phyloP scores from a whole-genome alignment of 2,329 filamentous ascomycete species.

The Penicillium sumatraense region DNA sequence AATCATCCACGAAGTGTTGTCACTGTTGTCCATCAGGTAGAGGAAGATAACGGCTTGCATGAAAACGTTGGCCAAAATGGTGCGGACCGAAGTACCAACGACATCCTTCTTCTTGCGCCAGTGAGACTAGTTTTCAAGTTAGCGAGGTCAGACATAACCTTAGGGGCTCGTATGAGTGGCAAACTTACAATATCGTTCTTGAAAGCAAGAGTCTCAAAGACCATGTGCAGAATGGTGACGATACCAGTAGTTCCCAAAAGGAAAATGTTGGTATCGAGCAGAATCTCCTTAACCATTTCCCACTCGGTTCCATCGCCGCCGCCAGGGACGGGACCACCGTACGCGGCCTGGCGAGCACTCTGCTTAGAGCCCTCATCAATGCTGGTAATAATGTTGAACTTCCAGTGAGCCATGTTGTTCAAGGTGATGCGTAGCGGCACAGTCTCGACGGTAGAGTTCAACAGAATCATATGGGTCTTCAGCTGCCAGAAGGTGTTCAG shows the following conservation, averaged over 20 bases:
- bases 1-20: constrained; percentile 99
- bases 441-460: constrained; percentile 86
- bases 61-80: constrained; percentile 94
- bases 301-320: constrained; percentile 91
- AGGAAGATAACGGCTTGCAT: constrained; percentile 97
- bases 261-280: constrained; percentile 92
- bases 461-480: constrained; percentile 82
- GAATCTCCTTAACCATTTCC: constrained; percentile 94
- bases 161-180: constrained; percentile 10
- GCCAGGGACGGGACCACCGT: constrained; percentile 70
- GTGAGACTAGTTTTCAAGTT: constrained; percentile 61
- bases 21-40: constrained; percentile 95
- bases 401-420: constrained; percentile 82
- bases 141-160: neutral
- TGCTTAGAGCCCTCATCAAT: constrained; percentile 89
- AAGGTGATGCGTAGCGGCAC: constrained; percentile 83
- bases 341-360: constrained; percentile 76
- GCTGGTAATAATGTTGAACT: constrained; percentile 82
- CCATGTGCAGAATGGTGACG: constrained; percentile 86
- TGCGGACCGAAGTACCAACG: constrained; percentile 92
- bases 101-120: constrained; percentile 99
- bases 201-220: constrained; percentile 95
- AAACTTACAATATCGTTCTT: constrained; percentile 81
- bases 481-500: constrained; percentile 98
- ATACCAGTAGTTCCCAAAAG: constrained; percentile 82